Evolutionary conservation across 805 yeast species (phyloP), one percentile per base, ranked within the genome.

Genomic region (Nakazawaea anatomiae): DNA sequence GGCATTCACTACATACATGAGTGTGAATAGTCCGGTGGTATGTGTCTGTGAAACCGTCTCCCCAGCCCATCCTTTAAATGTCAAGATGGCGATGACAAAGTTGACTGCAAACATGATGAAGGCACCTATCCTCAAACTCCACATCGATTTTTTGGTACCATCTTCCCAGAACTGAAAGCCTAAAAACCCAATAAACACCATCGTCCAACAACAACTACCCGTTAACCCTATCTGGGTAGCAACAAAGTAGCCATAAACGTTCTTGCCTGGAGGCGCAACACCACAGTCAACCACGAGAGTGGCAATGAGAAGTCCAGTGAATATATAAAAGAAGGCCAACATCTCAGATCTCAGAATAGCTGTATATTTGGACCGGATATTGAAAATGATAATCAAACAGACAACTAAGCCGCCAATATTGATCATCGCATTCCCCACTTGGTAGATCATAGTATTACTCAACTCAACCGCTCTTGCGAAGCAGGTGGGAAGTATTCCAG

Each of bases 151-250:
- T 14, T 65, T 61, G 1, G 96, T 85, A 18, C 97, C 97, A 66
- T 92, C 99, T 65, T 91, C 97, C 95, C 96, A 94, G 36, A 91
- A 68, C 65, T 90, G 94, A 65, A 89, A 89, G 18, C 92, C 91
- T 18, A 90, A 67, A 4, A 94, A 62, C 4, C 97, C 97, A 54
- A 85, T 84, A 48, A 81, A 72, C 62, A 87, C 69, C 48, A 92
- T 65, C 40, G 86, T 68, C 73, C 84, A 74, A 61, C 96, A 87
- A 35, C 83, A 76, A 0, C 87, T 84, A 10, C 90, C 82, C 0
- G 86, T 76, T 18, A 88, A 60, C 0, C 92, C 96, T 27, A 85
- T 64, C 64, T 92, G 97, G 6, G 84, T 73, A 11, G 94, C 82
- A 4, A 89, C 97, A 64, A 91, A 87, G 64, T 86, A 90, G 1